Percentiles rank a stretch among this genome's conserved stretches.
phyloP scores from a whole-genome alignment of 805 yeast genomes.

The Candida schatavii region DNA sequence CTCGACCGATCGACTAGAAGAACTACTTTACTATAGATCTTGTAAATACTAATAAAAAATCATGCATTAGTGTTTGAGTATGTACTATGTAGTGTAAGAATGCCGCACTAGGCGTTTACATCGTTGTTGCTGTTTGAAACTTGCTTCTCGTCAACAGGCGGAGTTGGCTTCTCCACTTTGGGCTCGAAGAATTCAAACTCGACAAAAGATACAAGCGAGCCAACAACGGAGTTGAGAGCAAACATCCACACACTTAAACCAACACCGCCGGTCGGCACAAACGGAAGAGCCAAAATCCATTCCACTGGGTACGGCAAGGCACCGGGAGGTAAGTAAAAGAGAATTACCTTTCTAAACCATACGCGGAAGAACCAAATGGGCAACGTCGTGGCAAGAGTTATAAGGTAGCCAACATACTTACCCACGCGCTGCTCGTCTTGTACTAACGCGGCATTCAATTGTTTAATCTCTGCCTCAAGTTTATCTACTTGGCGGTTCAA shows the following conservation, averaged over 20 bases:
- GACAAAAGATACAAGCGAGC: slow-evolving; percentile 17
- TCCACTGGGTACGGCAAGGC: slow-evolving; percentile 55
- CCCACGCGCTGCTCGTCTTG: slow-evolving; percentile 33
- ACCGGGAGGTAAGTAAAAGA: slow-evolving; percentile 58
- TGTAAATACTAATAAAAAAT: too few species aligned
- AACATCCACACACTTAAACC: slow-evolving; percentile 60
- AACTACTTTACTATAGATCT: too few species aligned
- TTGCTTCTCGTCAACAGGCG: not conserved
- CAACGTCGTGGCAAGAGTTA: slow-evolving; percentile 41
- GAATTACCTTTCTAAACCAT: slow-evolving; percentile 50
- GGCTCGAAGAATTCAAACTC: slow-evolving; percentile 18
- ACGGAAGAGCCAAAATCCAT: slow-evolving; percentile 61
- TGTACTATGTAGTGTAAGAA: not conserved
- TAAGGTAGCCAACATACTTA: slow-evolving; percentile 25
- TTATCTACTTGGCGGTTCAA: slow-evolving; percentile 70
- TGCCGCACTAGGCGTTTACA: too few species aligned
- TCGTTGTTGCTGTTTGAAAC: not conserved
- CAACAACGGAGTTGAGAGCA: slow-evolving; percentile 32
- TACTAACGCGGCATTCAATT: slow-evolving; percentile 37
- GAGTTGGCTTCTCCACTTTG: slow-evolving; percentile 8
- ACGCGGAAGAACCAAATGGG: slow-evolving; percentile 50
- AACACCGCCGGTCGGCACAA: slow-evolving; percentile 58
- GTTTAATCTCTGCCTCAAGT: slow-evolving; percentile 49
- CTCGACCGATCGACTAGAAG: too few species aligned
- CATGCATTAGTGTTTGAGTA: not conserved